Evolutionary conservation across 2,329 filamentous ascomycete species (phyloP).

Genomic region (Phialemonium atrogriseum): DNA sequence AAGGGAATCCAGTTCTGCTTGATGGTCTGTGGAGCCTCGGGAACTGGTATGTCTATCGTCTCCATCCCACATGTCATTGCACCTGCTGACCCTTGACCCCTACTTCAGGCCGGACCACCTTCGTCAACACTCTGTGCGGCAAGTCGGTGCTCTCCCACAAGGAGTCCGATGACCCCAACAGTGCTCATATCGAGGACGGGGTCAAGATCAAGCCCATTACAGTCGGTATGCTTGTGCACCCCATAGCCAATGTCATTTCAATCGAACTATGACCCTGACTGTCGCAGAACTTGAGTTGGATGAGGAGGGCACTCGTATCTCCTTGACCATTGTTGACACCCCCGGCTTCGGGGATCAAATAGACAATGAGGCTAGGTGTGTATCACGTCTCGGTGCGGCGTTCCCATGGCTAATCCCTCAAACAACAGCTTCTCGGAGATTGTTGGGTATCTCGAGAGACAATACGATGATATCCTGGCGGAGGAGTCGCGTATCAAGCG

Average conservation of each 20-base stretch:
- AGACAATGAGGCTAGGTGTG: conserved; percentile 94
- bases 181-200: conserved; percentile 88
- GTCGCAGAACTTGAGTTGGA: conserved; percentile 80
- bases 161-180: conserved; percentile 82
- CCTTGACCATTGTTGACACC: conserved; percentile 95
- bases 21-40: conserved; percentile 99
- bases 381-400: not conserved
- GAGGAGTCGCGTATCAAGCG: conserved; percentile 99
- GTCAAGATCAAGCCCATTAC: conserved; percentile 98
- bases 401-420: not conserved
- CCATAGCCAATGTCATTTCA: conserved; percentile 3
- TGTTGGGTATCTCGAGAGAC: conserved; percentile 94
- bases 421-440: conserved; percentile 81
- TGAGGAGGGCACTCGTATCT: conserved; percentile 97
- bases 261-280: not conserved
- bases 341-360: conserved; percentile 98
- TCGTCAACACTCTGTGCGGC: conserved; percentile 98
- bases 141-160: conserved; percentile 86
- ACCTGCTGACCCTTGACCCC: not conserved
- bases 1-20: conserved; percentile 99
- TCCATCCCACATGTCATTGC: conserved; percentile 7
- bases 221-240: conserved; percentile 59
- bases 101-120: conserved; percentile 79
- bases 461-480: conserved; percentile 98
- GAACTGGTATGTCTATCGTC: conserved; percentile 65